Evolutionary conservation across 139 green algal genomes (phyloP).

Genomic region (Pleodorina starrii): DNA sequence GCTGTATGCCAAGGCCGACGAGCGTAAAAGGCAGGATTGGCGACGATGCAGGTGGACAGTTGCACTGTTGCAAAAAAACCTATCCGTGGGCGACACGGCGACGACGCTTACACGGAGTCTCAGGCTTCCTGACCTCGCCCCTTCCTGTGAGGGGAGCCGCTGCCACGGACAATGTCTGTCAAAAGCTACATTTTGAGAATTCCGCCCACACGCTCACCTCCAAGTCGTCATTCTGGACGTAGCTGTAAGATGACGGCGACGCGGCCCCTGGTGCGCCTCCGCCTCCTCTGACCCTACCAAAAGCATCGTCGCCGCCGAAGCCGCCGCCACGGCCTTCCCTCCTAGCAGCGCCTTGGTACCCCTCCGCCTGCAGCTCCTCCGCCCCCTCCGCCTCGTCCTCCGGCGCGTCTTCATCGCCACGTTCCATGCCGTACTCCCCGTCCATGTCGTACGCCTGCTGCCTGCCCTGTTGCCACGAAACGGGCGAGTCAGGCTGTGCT

Average conservation of each 20-base stretch:
- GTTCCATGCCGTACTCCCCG: background rate
- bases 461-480: background rate
- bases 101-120: too few species aligned
- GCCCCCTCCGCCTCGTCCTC: background rate
- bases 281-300: background rate
- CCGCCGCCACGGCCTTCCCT: background rate
- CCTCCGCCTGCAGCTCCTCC: background rate
- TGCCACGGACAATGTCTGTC: too few species aligned
- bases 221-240: constrained; percentile 4
- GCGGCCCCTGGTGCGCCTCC: background rate
- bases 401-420: background rate
- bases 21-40: too few species aligned
- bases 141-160: too few species aligned
- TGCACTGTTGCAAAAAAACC: too few species aligned
- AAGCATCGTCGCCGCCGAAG: background rate
- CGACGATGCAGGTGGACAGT: too few species aligned
- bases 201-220: constrained; percentile 26
- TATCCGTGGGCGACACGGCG: too few species aligned
- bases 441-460: background rate
- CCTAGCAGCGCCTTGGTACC: background rate
- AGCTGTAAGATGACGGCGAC: constrained; percentile 9
- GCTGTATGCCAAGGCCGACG: too few species aligned
- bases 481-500: background rate
- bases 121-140: too few species aligned
- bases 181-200: too few species aligned